Evolutionary conservation across 768 basidiomycete genomes (phyloP).

Genomic region (Auriscalpium microsporum): DNA sequence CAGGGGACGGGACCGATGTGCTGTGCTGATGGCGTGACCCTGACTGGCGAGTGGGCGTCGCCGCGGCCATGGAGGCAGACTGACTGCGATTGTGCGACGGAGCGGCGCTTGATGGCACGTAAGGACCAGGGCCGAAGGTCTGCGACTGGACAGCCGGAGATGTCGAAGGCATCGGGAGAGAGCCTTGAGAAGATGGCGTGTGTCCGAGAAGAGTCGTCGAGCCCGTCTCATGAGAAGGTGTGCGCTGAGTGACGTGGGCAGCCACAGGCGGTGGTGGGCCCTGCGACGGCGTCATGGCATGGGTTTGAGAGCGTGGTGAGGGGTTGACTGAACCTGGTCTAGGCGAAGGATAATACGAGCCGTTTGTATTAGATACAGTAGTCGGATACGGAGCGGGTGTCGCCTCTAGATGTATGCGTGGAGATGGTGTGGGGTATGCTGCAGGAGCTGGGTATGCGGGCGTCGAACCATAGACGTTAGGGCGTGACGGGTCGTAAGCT

Average conservation of each 20-base stretch:
- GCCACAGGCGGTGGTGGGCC: constrained; percentile 3
- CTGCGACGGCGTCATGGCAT: constrained; percentile 3
- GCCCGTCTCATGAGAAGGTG: constrained; percentile 14
- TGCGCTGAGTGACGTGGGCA: constrained; percentile 8
- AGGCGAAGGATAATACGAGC: constrained; percentile 10
- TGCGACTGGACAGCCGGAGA: constrained; percentile 10
- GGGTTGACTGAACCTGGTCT: constrained; percentile 8
- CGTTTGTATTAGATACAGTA: constrained; percentile 6
- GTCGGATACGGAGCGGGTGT: constrained; percentile 1
- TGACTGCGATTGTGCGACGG: not conserved
- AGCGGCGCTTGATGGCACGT: not conserved
- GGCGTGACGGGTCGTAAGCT: constrained; percentile 12
- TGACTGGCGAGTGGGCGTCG: constrained; percentile 3
- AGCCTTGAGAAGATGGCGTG: constrained; percentile 14
- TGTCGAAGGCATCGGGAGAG: constrained; percentile 2
- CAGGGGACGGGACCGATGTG: constrained; percentile 3
- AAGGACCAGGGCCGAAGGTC: not conserved
- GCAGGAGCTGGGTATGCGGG: constrained; percentile 11
- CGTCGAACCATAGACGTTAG: constrained; percentile 3
- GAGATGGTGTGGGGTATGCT: constrained; percentile 11
- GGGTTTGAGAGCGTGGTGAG: constrained; percentile 13
- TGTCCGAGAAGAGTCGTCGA: constrained; percentile 16
- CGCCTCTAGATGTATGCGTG: constrained; percentile 12
- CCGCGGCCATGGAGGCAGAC: not conserved
- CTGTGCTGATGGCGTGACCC: constrained; percentile 10